Percentiles rank a stretch among this genome's conserved stretches.
Evolutionary conservation across 2,329 filamentous ascomycete species (phyloP).

Genomic region (Emergomyces pasteurianus): DNA sequence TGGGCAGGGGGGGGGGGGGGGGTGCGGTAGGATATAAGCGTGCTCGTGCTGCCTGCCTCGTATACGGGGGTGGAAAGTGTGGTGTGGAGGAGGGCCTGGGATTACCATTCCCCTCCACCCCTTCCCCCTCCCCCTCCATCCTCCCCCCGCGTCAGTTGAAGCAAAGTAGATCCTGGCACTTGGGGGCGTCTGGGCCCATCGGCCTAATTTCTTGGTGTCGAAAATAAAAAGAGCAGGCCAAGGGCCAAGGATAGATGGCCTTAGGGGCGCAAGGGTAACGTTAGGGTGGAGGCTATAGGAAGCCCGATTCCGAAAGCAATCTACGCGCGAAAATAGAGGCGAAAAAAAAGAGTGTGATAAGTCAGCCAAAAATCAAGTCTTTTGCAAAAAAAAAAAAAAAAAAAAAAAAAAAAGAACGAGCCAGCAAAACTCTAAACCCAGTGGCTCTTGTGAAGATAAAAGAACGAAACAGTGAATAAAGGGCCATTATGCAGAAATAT

Average conservation of each 20-base stretch:
- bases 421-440: not conserved
- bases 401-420: constrained; percentile 2
- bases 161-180: too few relatives aligned
- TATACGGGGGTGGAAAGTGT: too few relatives aligned
- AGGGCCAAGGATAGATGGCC: not conserved
- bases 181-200: too few relatives aligned
- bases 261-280: not conserved
- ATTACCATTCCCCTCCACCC: too few relatives aligned
- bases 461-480: not conserved
- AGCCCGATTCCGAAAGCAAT: constrained; percentile 38
- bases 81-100: too few relatives aligned
- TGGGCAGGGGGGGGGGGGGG: too few relatives aligned
- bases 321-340: constrained; percentile 19
- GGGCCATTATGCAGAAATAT: too few relatives aligned
- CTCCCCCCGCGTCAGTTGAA: too few relatives aligned
- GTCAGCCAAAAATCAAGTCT: constrained; percentile 22
- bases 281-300: constrained; percentile 25
- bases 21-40: too few relatives aligned
- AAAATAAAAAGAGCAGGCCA: not conserved
- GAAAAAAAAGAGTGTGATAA: constrained; percentile 9
- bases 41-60: too few relatives aligned
- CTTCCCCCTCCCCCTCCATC: too few relatives aligned
- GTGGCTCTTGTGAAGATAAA: not conserved
- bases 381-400: constrained; percentile 10
- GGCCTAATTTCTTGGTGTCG: too few relatives aligned